Evolutionary conservation across 2,329 filamentous ascomycete species (phyloP).

Genomic region (Aureobasidium sp.): DNA sequence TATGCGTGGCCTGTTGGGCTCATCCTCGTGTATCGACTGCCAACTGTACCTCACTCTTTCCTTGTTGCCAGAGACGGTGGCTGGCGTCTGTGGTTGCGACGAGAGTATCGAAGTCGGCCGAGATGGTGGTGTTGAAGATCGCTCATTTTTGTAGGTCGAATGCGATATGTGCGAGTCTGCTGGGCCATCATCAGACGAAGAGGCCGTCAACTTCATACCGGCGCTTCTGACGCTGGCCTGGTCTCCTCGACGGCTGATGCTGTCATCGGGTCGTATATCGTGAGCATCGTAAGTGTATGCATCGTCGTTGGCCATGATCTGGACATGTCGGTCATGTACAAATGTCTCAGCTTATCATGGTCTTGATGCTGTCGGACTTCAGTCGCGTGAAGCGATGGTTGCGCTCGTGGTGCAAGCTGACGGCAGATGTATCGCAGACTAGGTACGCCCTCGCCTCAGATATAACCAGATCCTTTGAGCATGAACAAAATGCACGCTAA

Average conservation of each 20-base stretch:
- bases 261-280: conserved; percentile 16
- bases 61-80: conserved; percentile 20
- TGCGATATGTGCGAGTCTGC: conserved; percentile 4
- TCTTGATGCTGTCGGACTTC: not conserved
- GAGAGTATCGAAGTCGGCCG: conserved; percentile 13
- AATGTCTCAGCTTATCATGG: conserved; percentile 2
- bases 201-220: not conserved
- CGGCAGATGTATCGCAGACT: not conserved
- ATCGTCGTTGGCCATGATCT: conserved; percentile 5
- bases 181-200: not conserved
- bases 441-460: too few species aligned
- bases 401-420: not conserved
- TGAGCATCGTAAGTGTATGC: conserved; percentile 13
- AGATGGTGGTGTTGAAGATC: conserved; percentile 14
- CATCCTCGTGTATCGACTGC: conserved; percentile 30
- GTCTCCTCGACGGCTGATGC: conserved; percentile 15
- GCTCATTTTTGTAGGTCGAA: not conserved
- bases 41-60: conserved; percentile 31
- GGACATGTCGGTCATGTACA: conserved; percentile 1
- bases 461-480: too few species aligned
- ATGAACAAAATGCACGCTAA: not conserved
- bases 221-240: conserved; percentile 2
- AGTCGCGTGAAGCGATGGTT: not conserved
- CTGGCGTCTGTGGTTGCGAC: conserved; percentile 13
- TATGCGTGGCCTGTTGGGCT: conserved; percentile 30